Evolutionary conservation across 2,329 filamentous ascomycete species (phyloP), one percentile per base, ranked within the genome.

Genomic region (Aspergillus vadensis): DNA sequence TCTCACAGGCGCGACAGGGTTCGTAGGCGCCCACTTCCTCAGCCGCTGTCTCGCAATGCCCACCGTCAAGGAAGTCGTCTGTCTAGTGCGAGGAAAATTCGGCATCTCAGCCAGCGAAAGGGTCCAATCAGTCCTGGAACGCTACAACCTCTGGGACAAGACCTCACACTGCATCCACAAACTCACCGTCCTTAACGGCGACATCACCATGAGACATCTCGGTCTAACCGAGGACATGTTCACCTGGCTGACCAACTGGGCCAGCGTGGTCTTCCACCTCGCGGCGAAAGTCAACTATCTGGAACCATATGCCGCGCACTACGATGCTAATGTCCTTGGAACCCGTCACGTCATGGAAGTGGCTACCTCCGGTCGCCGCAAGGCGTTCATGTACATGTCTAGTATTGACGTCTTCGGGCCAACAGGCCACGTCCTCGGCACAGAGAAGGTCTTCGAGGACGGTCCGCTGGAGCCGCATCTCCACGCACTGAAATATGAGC

Each of bases 1-100:
- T 5, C n/a, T 96, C 5, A 96, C 91, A 1, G 91, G 92, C 32
- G 91, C 89, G 3, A 96, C 91, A 1, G 91, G 91, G 1, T 96
- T 96, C 79, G 75, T 96, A n/a, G 91, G 91, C 10, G 84, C 89
- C 0, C 93, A 91, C 70, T 77, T 96, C 5, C 77, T 93, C 27
- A 82, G 83, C 58, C 89, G 93, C 53, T 75, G 95, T 1, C 80
- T 95, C 81, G 82, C 17, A 30, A 80, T 76, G 25, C 81, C 77
- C 12, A 74, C 77, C 19, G 78, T 84, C 19, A 57, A 65, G 17
- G 85, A 83, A 62, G 80, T 95, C 4, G 86, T 93, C 57, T 87
- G 87, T 0, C 86, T 92, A 56, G 87, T 93, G 0, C 87, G 91
- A 54, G 86, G 85, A 27, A 85, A 86, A 69, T 84, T 86, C 54